Evolutionary conservation across 225 moss, liverwort and hornwort species (phyloP).

Genomic region (Pleurozium schreberi): DNA sequence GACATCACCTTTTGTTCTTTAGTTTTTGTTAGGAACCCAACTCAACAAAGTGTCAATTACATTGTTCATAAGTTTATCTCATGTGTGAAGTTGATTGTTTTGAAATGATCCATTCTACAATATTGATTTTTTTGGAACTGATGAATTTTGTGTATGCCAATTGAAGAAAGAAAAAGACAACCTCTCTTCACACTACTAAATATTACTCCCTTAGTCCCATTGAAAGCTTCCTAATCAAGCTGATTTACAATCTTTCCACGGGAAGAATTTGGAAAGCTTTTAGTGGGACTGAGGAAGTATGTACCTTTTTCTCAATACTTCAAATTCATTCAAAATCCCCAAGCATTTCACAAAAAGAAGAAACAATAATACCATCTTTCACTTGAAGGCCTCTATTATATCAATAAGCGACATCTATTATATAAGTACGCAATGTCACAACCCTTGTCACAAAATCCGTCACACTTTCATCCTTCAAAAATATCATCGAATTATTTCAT

Average conservation of each 20-base stretch:
- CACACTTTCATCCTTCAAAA: not conserved
- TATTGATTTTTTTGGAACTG: not conserved
- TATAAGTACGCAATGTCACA: not conserved
- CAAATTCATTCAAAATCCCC: not conserved
- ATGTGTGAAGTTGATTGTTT: not conserved
- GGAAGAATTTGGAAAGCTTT: too few relatives aligned
- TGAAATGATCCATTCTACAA: not conserved
- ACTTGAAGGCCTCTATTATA: too few relatives aligned
- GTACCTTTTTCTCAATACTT: not conserved
- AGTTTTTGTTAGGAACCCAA: too few relatives aligned
- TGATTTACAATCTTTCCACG: too few relatives aligned
- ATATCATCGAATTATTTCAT: not conserved
- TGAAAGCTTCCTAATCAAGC: too few relatives aligned
- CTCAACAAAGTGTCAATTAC: not conserved
- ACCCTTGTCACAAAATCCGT: not conserved
- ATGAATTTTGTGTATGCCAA: not conserved
- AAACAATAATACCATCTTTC: not conserved
- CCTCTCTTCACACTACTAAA: not conserved
- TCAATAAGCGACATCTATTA: too few relatives aligned
- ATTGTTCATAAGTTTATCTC: not conserved
- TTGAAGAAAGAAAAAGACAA: not conserved
- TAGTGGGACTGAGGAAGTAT: too few relatives aligned
- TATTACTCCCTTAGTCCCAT: too few relatives aligned
- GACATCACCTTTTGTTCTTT: too few relatives aligned
- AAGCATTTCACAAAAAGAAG: not conserved